Conservation (phyloP, 352 stramenopile species). For the Pythium dissotocum region DNA sequence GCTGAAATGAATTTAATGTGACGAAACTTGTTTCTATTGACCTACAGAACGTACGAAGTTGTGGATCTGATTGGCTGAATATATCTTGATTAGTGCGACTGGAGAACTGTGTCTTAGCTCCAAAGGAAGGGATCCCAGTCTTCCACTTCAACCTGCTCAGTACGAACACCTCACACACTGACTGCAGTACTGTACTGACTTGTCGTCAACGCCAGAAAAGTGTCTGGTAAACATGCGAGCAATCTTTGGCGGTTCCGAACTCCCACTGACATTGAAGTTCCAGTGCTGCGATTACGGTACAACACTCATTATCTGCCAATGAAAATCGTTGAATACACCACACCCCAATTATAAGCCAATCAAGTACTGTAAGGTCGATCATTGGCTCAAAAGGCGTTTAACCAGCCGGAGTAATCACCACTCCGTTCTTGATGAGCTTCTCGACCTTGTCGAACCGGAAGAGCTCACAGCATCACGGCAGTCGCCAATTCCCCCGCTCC, state of each 20-base stretch:
- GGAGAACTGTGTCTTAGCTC: too few relatives aligned
- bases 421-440: background rate
- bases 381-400: conserved; percentile 9
- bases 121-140: too few relatives aligned
- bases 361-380: too few relatives aligned
- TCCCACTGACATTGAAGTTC: background rate
- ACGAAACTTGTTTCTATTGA: background rate
- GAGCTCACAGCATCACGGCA: background rate
- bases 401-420: background rate
- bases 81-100: background rate
- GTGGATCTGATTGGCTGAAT: background rate
- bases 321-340: background rate
- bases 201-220: too few relatives aligned
- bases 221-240: background rate
- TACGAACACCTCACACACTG: too few relatives aligned
- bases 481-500: conserved; percentile 7
- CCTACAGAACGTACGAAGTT: background rate
- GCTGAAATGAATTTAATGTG: background rate
- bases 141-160: too few relatives aligned
- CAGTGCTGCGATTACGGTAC: background rate
- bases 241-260: background rate
- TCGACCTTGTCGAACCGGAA: background rate
- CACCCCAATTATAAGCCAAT: background rate
- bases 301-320: background rate
- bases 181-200: too few relatives aligned